phyloP scores from a whole-genome alignment of 169 alveolate species.

The Plasmodium fragile region DNA sequence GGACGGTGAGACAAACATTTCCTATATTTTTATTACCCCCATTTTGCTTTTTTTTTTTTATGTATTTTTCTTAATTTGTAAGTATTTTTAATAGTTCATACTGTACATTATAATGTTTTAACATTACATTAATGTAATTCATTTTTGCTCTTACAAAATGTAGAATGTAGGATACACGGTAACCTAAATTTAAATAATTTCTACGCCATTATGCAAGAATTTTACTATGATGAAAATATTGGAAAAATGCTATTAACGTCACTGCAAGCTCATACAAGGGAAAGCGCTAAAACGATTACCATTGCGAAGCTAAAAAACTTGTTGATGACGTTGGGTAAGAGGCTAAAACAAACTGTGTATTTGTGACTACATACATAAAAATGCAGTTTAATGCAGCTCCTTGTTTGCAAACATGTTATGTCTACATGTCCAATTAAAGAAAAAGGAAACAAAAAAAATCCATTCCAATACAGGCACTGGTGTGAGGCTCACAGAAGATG shows the following conservation, averaged over 20 bases:
- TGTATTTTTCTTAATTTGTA: conserved; percentile 17
- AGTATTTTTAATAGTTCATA: conserved; percentile 24
- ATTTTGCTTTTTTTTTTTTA: conserved; percentile 2
- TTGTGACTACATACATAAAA: conserved; percentile 5
- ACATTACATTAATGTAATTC: conserved; percentile 20
- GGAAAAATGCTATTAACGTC: conserved; percentile 53
- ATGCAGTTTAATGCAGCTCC: neutral
- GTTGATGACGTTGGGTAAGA: conserved; percentile 71
- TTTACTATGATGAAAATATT: conserved; percentile 71
- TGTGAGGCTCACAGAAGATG: conserved; percentile 69
- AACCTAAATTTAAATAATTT: conserved; percentile 63
- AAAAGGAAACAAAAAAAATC: conserved; percentile 10
- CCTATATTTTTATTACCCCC: neutral
- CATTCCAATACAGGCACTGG: conserved; percentile 45
- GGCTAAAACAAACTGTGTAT: neutral
- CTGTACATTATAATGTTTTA: neutral
- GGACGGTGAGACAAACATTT: conserved; percentile 37
- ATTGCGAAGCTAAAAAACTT: conserved; percentile 25
- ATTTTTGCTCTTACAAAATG: conserved; percentile 27
- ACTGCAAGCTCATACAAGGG: conserved; percentile 50
- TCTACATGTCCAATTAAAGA: conserved; percentile 2
- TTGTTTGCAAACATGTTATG: neutral
- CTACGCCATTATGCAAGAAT: conserved; percentile 68
- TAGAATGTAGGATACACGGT: conserved; percentile 62
- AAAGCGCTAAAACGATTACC: conserved; percentile 43